Conservation (phyloP, 2,329 filamentous ascomycete species). For the Penicillium hordei region DNA sequence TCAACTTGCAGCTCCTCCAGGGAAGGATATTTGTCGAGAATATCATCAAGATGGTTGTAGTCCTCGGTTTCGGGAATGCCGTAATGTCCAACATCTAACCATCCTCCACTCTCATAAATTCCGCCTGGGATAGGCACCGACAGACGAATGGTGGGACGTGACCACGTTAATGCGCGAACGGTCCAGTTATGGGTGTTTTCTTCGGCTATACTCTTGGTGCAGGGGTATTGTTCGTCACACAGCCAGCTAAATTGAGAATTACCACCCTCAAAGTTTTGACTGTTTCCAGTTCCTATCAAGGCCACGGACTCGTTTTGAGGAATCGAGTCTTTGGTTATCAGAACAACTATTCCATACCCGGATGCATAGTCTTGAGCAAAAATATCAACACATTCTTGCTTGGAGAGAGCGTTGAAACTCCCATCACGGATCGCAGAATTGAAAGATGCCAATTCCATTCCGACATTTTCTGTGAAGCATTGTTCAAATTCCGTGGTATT, state of each 20-base stretch:
- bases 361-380: constrained; percentile 2
- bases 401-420: not conserved
- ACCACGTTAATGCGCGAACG: not conserved
- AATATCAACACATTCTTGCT: not conserved
- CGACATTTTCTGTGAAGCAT: not conserved
- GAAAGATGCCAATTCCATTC: not conserved
- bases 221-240: not conserved
- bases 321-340: not conserved
- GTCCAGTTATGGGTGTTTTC: not conserved
- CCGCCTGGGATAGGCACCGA: not conserved
- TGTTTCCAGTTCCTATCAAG: not conserved
- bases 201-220: not conserved
- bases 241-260: not conserved
- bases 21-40: not conserved
- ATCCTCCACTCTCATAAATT: not conserved
- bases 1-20: not conserved
- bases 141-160: not conserved
- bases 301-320: not conserved
- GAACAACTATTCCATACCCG: not conserved
- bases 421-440: not conserved
- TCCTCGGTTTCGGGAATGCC: not conserved
- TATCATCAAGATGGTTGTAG: not conserved
- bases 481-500: not conserved
- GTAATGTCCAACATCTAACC: not conserved
- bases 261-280: not conserved